Evolutionary conservation across 768 basidiomycete genomes (phyloP), one percentile per base, ranked within the genome.

Genomic region (Boletus sp.): DNA sequence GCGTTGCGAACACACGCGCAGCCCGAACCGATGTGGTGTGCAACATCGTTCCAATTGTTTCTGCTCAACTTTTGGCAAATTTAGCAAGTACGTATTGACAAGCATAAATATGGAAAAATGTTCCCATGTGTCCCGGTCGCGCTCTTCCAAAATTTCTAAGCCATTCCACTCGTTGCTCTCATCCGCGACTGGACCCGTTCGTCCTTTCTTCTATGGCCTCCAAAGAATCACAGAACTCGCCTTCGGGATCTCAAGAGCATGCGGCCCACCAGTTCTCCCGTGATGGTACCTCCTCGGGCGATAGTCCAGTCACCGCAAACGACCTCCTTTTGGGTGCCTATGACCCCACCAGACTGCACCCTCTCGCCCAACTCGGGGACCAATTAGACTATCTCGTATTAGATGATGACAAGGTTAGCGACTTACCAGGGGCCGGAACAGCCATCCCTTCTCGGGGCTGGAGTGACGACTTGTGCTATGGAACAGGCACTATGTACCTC

Each of bases 381-480:
- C 88, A 93, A 78, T 77, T 99, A 62, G 97, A 99, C 75, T 98
- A 97, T 75, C 77, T 99, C 50, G 80, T 91, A 63, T 82, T 99
- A 54, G 96, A 98, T 59, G 97, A 99, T 72, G 96, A 96, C 76
- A 96, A 98, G 79, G 86, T 87, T 64, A 93, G 75, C 72, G 85
- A 92, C 51, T 77, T 97, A 57, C 93, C 93, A 68, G 97, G 97
- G 47, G 84, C 90, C 64, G 82, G 80, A 64, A 93, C 90, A 56
- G 94, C 95, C 54, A 83, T 99, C 60, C 94, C 95, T 63, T 90
- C 88, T 70, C 80, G 97, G 77, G 94, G 97, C 59, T 98, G 93
- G 95, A 91, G 93, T 76, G 97, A 99, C 78, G 97, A 99, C 77
- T 76, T 99, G 56, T 98, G 94, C 83, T 98, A 98, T 75, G 97